phyloP scores from a whole-genome alignment of 1,139 yeast species.

The Hyphopichia khmerensis region DNA sequence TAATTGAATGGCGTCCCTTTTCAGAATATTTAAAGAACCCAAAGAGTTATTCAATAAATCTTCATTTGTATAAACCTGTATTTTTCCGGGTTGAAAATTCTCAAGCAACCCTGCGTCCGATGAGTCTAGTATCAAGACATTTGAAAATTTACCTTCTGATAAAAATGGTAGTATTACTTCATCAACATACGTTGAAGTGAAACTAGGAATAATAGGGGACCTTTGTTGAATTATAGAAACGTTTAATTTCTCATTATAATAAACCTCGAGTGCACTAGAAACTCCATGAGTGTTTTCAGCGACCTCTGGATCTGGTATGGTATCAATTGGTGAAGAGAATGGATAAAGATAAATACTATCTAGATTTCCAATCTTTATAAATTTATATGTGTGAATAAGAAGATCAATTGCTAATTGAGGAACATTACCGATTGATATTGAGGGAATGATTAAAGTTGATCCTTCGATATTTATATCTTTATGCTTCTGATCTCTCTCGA shows the following conservation, averaged over 20 bases:
- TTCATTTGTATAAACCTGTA: slow-evolving; percentile 32
- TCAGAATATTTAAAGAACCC: slow-evolving; percentile 24
- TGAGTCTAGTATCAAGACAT: slow-evolving; percentile 66
- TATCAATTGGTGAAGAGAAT: slow-evolving; percentile 78
- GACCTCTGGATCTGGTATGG: slow-evolving; percentile 7
- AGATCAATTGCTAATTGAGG: slow-evolving; percentile 83
- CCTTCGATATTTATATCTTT: neutral
- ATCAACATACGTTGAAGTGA: slow-evolving; percentile 48
- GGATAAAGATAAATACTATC: slow-evolving; percentile 71
- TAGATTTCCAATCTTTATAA: slow-evolving; percentile 52
- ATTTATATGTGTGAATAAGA: slow-evolving; percentile 59
- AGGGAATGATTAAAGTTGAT: slow-evolving; percentile 58
- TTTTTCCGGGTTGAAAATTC: slow-evolving; percentile 19
- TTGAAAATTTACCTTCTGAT: slow-evolving; percentile 33
- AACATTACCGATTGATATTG: slow-evolving; percentile 84
- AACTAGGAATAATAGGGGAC: slow-evolving; percentile 77
- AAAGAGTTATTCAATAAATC: slow-evolving; percentile 33
- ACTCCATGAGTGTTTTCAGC: slow-evolving; percentile 31
- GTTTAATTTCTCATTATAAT: slow-evolving; percentile 34
- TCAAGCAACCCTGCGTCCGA: slow-evolving; percentile 60
- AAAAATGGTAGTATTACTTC: slow-evolving; percentile 57
- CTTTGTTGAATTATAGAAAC: slow-evolving; percentile 73
- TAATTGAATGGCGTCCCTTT: slow-evolving; percentile 6
- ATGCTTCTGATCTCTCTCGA: neutral
- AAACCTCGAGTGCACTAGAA: slow-evolving; percentile 64